Conservation (phyloP, 257 asterid species). For the Solanum megistacrolobum region DNA sequence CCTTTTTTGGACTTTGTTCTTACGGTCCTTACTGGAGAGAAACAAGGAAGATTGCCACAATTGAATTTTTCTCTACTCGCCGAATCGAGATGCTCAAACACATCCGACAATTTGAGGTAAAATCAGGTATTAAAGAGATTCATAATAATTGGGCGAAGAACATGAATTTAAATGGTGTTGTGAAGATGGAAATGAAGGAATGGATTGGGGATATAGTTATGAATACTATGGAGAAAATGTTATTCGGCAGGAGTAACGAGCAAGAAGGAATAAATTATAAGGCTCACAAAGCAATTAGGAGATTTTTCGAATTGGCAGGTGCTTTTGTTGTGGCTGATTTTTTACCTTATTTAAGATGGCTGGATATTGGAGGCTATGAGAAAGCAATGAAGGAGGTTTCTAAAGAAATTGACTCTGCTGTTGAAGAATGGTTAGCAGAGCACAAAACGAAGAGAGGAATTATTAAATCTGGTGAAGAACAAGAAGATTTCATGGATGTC, state of each 20-base stretch:
- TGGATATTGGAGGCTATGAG: constrained; percentile 22
- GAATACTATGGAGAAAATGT: constrained; percentile 7
- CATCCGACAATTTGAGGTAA: constrained; percentile 2
- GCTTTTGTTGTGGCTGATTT: constrained; percentile 1
- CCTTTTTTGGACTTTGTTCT: constrained; percentile 13
- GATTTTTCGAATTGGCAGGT: constrained; percentile 3
- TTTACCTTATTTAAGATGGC: constrained; percentile 18
- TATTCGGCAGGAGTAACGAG: constrained; percentile 1
- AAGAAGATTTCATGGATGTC: constrained; percentile 19
- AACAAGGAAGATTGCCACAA: constrained; percentile 3
- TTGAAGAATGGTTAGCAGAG: constrained; percentile 22
- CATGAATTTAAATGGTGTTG: background rate
- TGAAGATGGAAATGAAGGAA: constrained; percentile 10
- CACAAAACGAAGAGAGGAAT: background rate
- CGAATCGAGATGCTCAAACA: constrained; percentile 13
- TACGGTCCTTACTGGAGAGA: constrained; percentile 21
- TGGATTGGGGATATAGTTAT: constrained; percentile 10
- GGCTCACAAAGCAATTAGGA: constrained; percentile 5
- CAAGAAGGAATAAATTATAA: background rate
- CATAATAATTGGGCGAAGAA: background rate
- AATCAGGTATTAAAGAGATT: background rate
- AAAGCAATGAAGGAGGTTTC: constrained; percentile 11
- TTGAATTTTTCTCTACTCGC: constrained; percentile 2
- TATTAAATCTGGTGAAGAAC: background rate
- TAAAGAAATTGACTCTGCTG: constrained; percentile 6